These are phyloP conservation scores for Dioscorea cayenensis DNA, from an alignment of 116 monocot genomes.

Conservation along the genomic window DNA sequence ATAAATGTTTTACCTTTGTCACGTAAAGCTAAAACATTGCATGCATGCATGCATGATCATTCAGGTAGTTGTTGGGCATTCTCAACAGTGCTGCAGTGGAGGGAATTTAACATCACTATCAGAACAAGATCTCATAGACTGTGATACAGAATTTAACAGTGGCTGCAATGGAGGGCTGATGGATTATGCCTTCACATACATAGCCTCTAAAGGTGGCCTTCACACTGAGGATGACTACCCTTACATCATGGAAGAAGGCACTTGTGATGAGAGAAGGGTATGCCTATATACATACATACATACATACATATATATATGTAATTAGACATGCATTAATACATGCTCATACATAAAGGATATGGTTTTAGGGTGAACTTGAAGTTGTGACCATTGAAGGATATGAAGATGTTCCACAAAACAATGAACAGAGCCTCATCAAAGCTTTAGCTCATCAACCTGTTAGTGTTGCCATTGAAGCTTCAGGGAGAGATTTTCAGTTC, in stretches of 20 bases:
- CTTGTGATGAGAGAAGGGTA: constrained; percentile 32
- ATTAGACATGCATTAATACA: no score
- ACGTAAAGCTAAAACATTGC: background rate
- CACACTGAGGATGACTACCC: constrained; percentile 39
- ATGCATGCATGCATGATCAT: constrained; percentile 1
- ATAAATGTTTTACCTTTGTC: background rate
- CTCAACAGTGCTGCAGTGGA: constrained; percentile 39
- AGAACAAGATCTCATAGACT: constrained; percentile 42
- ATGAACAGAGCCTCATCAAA: constrained; percentile 59
- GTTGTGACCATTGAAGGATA: constrained; percentile 67
- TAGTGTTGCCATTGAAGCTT: constrained; percentile 91
- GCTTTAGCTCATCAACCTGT: constrained; percentile 76
- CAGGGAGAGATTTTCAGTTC: constrained; percentile 87
- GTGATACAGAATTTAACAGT: constrained; percentile 25
- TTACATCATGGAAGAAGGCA: constrained; percentile 49
- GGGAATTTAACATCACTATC: constrained; percentile 34
- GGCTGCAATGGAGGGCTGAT: constrained; percentile 46
- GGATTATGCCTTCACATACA: constrained; percentile 38
- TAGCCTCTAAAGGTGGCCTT: constrained; percentile 25
- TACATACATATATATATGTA: no score
- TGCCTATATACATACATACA: background rate
- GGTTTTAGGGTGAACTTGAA: constrained; percentile 28
- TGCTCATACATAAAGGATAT: no score
- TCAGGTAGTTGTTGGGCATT: constrained; percentile 48
- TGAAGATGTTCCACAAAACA: constrained; percentile 68